A percentile compares a stretch with the other conserved stretches of the same genome.
Evolutionary conservation across 148 eudicot species (phyloP).

Genomic region (Fagopyrum tataricum): DNA sequence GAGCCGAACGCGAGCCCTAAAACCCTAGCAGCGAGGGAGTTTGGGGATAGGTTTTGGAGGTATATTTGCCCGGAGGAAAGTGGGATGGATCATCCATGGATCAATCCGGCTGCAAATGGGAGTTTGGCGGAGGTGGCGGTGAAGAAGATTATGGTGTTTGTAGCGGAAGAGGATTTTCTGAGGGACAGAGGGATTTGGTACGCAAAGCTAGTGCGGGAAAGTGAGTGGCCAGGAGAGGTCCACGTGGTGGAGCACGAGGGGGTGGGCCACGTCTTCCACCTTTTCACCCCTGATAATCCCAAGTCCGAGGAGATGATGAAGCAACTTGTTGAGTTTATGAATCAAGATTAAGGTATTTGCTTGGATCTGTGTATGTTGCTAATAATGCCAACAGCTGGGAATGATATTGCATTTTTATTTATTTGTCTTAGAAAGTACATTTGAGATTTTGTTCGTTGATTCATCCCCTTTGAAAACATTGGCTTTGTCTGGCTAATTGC

Average conservation of each 20-base stretch:
- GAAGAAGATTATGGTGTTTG: slow-evolving; percentile 29
- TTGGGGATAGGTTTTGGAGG: slow-evolving; percentile 18
- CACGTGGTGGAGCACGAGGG: slow-evolving; percentile 36
- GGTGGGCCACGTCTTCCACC: slow-evolving; percentile 40
- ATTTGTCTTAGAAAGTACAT: no score
- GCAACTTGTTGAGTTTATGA: no score
- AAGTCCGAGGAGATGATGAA: slow-evolving; percentile 21
- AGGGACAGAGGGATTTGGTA: slow-evolving; percentile 31
- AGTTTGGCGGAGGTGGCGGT: slow-evolving; percentile 19
- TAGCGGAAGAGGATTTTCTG: slow-evolving; percentile 36
- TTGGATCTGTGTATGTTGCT: no score
- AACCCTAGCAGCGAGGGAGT: slow-evolving; percentile 16
- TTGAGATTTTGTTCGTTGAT: no score
- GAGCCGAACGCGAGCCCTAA: neutral
- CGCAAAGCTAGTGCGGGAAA: slow-evolving; percentile 26
- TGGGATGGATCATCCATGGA: slow-evolving; percentile 29
- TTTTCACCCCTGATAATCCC: slow-evolving; percentile 22
- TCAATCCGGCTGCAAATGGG: slow-evolving; percentile 33
- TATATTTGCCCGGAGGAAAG: slow-evolving; percentile 18
- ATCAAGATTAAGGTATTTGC: no score
- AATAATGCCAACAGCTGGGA: no score
- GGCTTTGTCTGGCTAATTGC: no score
- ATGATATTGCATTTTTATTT: no score
- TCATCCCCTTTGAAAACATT: no score
- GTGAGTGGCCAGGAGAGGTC: slow-evolving; percentile 32